Conservation (phyloP, 192 early-diverging fungal genomes). For the Umbelopsis ramanniana region DNA sequence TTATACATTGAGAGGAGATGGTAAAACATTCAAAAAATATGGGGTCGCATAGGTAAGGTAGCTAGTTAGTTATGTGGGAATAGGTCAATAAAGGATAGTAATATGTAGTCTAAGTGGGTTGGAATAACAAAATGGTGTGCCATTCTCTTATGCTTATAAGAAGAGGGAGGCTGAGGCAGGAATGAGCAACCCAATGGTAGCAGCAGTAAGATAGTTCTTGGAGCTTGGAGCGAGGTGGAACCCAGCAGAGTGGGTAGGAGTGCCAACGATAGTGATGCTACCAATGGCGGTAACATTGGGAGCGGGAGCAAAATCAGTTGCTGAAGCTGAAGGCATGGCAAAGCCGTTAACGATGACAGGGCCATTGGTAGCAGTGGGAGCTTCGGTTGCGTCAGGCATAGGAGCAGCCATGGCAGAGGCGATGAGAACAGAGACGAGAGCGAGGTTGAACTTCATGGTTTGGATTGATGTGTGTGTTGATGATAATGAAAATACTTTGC, state of each 20-base stretch:
- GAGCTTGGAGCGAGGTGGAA: not conserved
- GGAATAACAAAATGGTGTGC: too few relatives aligned
- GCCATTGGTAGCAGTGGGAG: slow-evolving; percentile 4
- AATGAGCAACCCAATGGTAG: slow-evolving; percentile 4
- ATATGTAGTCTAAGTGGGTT: too few relatives aligned
- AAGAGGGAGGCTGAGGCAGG: not conserved
- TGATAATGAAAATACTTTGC: not conserved
- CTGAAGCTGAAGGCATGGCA: slow-evolving; percentile 11
- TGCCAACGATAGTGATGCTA: slow-evolving; percentile 4
- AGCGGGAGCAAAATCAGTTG: slow-evolving; percentile 1
- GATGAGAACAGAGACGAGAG: slow-evolving; percentile 9
- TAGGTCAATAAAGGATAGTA: too few relatives aligned
- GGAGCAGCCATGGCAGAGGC: slow-evolving; percentile 8
- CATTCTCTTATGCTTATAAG: not conserved
- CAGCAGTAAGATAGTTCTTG: not conserved
- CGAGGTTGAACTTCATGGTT: slow-evolving; percentile 11
- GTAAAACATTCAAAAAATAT: not conserved
- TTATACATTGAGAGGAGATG: not conserved
- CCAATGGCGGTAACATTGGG: slow-evolving; percentile 7
- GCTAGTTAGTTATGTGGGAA: too few relatives aligned
- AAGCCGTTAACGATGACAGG: slow-evolving; percentile 7
- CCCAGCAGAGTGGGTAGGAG: slow-evolving; percentile 4
- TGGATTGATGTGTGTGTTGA: not conserved
- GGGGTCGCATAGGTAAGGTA: not conserved
- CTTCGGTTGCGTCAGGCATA: not conserved